phyloP scores from a whole-genome alignment of 2,329 filamentous ascomycete genomes.

The Monosporascus sp. region DNA sequence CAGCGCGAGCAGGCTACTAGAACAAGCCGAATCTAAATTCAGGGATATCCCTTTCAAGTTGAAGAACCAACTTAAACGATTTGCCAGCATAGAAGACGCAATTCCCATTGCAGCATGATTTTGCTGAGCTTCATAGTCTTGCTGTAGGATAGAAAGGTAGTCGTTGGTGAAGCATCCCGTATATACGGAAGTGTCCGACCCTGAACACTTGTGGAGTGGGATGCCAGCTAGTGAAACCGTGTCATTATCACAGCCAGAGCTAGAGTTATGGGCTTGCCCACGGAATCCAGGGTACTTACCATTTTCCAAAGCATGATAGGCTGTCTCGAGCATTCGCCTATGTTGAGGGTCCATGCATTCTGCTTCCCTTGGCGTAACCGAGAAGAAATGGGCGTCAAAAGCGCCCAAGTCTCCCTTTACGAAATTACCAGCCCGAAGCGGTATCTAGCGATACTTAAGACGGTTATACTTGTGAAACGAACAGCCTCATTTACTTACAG shows the following conservation, averaged over 20 bases:
- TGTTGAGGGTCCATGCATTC: slow-evolving; percentile 10
- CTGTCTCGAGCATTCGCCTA: slow-evolving; percentile 4
- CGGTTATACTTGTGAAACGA: no score
- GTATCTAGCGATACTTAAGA: no score
- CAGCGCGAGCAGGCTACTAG: slow-evolving; percentile 4
- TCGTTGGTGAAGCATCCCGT: slow-evolving; percentile 10
- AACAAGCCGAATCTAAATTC: slow-evolving; percentile 9
- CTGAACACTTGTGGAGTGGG: background rate
- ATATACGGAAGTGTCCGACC: slow-evolving; percentile 4
- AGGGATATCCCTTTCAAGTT: slow-evolving; percentile 8
- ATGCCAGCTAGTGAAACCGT: slow-evolving; percentile 6
- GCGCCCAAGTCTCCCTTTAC: background rate
- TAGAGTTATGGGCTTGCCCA: no score
- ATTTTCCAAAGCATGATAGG: slow-evolving; percentile 9
- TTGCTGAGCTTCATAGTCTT: slow-evolving; percentile 3
- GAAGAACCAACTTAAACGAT: slow-evolving; percentile 10
- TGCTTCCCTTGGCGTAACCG: slow-evolving; percentile 3
- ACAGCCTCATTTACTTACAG: no score
- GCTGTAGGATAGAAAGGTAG: background rate
- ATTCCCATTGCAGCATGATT: slow-evolving; percentile 3
- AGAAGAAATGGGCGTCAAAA: slow-evolving; percentile 12
- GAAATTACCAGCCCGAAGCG: slow-evolving; percentile 6
- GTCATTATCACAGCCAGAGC: background rate
- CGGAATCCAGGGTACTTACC: slow-evolving; percentile 1
- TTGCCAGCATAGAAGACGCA: slow-evolving; percentile 4